Conservation (phyloP, 2,329 filamentous ascomycete genomes). For the Aspergillus proliferans region DNA sequence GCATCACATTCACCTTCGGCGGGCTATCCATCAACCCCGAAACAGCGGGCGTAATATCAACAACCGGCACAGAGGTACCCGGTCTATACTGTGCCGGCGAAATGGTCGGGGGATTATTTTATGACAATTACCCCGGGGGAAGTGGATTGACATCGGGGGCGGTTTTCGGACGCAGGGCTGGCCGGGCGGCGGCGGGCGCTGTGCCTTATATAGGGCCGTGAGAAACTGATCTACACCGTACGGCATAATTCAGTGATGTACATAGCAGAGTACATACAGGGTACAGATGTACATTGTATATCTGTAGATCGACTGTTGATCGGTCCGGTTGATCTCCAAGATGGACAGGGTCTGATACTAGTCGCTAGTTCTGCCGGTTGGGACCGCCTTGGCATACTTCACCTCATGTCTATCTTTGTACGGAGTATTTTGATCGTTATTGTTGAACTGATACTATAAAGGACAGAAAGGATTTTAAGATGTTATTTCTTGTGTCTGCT, state of each 20-base stretch:
- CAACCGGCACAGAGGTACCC: conserved; percentile 42
- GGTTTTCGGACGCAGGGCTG: conserved; percentile 47
- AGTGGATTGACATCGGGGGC: conserved; percentile 56
- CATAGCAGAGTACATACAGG: not conserved
- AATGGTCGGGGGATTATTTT: conserved; percentile 61
- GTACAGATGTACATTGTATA: no score
- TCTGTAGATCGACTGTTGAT: no score
- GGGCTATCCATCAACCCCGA: conserved; percentile 53
- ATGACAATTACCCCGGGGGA: conserved; percentile 58
- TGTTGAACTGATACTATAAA: no score
- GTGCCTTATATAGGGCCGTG: not conserved
- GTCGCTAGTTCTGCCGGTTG: no score
- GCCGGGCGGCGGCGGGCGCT: conserved; percentile 24
- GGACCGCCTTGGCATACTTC: no score
- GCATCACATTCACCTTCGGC: conserved; percentile 65
- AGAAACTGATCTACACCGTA: no score
- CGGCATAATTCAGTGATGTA: not conserved
- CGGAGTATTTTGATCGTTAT: no score
- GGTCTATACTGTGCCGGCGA: conserved; percentile 59
- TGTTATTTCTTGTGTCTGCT: no score
- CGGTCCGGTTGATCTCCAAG: no score
- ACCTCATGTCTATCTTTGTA: no score
- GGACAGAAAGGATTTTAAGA: no score
- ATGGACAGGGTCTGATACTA: no score
- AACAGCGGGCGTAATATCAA: conserved; percentile 48